phyloP scores from a whole-genome alignment of 192 early-diverging fungal species.

The Coemansia asiatica region DNA sequence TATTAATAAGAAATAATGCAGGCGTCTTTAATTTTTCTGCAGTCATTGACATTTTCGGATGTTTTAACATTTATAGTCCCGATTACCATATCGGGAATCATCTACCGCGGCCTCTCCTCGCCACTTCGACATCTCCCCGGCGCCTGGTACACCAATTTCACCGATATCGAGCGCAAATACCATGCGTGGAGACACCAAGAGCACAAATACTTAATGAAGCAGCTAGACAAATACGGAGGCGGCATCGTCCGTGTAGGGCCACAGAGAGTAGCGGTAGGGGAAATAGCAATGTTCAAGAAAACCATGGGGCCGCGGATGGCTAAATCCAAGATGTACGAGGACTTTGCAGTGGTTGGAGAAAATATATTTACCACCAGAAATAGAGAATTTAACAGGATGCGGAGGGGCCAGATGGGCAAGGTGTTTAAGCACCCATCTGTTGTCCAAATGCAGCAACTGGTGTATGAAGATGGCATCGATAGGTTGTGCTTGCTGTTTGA shows the following conservation, averaged over 20 bases:
- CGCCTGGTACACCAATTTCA: slow-evolving; percentile 29
- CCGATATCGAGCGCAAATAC: slow-evolving; percentile 23
- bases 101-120: neutral
- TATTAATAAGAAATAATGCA: too few relatives aligned
- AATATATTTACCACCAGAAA: slow-evolving; percentile 37
- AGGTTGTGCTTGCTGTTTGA: slow-evolving; percentile 22
- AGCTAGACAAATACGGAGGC: slow-evolving; percentile 25
- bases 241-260: slow-evolving; percentile 27
- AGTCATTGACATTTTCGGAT: too few relatives aligned
- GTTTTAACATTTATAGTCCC: too few relatives aligned
- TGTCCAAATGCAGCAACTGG: slow-evolving; percentile 22
- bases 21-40: too few relatives aligned
- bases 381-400: slow-evolving; percentile 19
- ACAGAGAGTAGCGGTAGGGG: slow-evolving; percentile 17
- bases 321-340: slow-evolving; percentile 29
- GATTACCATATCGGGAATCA: neutral
- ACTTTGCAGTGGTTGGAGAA: slow-evolving; percentile 18
- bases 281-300: slow-evolving; percentile 20
- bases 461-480: slow-evolving; percentile 19
- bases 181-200: slow-evolving; percentile 27
- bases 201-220: slow-evolving; percentile 16
- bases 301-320: slow-evolving; percentile 21
- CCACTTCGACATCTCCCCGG: slow-evolving; percentile 26
- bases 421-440: slow-evolving; percentile 21
- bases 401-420: slow-evolving; percentile 24